These are phyloP conservation scores for Clarireedia monteithiana DNA, from an alignment of 2,329 filamentous ascomycete species.

Conservation along the genomic window DNA sequence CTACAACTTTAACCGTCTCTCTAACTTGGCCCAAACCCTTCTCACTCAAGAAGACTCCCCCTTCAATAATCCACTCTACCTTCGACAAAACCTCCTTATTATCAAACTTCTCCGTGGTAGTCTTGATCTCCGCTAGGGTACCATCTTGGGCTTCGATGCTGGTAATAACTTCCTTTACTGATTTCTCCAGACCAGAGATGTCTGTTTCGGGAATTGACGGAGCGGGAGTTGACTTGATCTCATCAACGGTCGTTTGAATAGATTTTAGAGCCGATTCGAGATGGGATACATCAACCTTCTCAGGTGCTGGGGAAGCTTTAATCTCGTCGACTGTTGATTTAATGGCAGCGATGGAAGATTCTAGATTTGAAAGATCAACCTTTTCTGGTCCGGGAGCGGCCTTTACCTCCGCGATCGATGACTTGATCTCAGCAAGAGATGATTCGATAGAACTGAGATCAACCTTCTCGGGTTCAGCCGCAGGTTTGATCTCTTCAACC, in stretches of 20 bases:
- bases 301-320: conserved; percentile 8
- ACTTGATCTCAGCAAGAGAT: conserved; percentile 12
- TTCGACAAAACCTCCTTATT: conserved; percentile 11
- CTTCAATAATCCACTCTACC: conserved; percentile 1
- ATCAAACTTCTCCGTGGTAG: conserved; percentile 13
- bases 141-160: conserved; percentile 4
- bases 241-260: conserved; percentile 13
- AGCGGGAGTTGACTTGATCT: conserved; percentile 8
- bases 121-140: conserved; percentile 21
- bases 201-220: conserved; percentile 12
- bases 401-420: conserved; percentile 12
- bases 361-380: conserved; percentile 12
- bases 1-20: conserved; percentile 1
- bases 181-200: conserved; percentile 13
- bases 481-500: not conserved
- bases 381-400: conserved; percentile 9
- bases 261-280: conserved; percentile 14
- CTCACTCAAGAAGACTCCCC: conserved; percentile 3
- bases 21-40: conserved; percentile 7
- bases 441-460: conserved; percentile 12
- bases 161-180: conserved; percentile 12
- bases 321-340: conserved; percentile 12
- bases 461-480: not conserved
- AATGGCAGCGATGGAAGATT: conserved; percentile 15
- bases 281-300: conserved; percentile 14